A percentile compares a stretch with the other conserved stretches of the same genome.
These are phyloP conservation scores for Lipomyces yamadae DNA, from an alignment of 805 yeast species.

Conservation along the genomic window DNA sequence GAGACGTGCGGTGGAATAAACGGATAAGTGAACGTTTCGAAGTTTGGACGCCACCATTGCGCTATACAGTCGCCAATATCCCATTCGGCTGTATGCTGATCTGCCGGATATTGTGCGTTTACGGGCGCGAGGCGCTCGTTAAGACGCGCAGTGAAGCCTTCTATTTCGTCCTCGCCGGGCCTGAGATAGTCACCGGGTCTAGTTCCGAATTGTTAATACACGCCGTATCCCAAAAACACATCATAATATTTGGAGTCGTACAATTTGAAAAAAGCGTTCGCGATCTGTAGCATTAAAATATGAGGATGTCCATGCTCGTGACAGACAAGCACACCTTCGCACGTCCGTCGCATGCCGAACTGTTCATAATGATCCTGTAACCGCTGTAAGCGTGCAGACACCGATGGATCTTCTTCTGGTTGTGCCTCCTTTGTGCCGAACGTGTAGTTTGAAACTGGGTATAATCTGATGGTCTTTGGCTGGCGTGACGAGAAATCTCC, in stretches of 20 bases:
- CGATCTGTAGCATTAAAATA: slow-evolving; percentile 43
- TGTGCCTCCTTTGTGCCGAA: slow-evolving; percentile 44
- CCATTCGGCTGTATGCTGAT: slow-evolving; percentile 40
- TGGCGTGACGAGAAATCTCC: slow-evolving; percentile 39
- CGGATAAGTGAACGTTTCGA: slow-evolving; percentile 45
- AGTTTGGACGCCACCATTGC: slow-evolving; percentile 48
- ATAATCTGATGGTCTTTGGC: slow-evolving; percentile 40
- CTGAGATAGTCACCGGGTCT: slow-evolving; percentile 42
- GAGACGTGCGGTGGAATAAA: slow-evolving; percentile 47
- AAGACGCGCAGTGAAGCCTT: slow-evolving; percentile 39
- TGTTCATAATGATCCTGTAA: slow-evolving; percentile 43
- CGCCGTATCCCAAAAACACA: not conserved
- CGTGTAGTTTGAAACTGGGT: slow-evolving; percentile 45
- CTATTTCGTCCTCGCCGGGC: slow-evolving; percentile 41
- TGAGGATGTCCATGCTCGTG: slow-evolving; percentile 47
- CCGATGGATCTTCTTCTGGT: slow-evolving; percentile 44
- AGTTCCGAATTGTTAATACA: not conserved
- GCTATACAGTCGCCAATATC: slow-evolving; percentile 45
- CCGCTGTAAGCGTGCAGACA: slow-evolving; percentile 40
- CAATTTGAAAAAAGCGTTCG: slow-evolving; percentile 45
- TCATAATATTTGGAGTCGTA: slow-evolving; percentile 11
- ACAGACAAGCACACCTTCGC: slow-evolving; percentile 44
- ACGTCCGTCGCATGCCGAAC: slow-evolving; percentile 44
- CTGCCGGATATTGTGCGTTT: slow-evolving; percentile 29
- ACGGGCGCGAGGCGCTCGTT: slow-evolving; percentile 39